Base-by-base conservation (phyloP, 345 rosid genomes). In the Rhodomyrtus tomentosa region DNA sequence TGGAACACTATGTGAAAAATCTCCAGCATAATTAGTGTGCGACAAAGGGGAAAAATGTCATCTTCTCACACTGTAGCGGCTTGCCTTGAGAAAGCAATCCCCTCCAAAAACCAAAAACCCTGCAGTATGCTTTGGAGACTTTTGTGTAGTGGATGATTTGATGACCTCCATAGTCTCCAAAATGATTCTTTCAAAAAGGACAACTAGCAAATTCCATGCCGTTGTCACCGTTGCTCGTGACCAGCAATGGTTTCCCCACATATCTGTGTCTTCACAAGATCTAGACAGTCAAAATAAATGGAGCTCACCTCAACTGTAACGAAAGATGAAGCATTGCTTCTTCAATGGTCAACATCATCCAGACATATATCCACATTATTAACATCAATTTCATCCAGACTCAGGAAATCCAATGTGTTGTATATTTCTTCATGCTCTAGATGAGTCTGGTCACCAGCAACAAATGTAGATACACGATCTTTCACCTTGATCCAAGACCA, bases 401-500 rank as follows among this genome's bases (percentile, higher is more conserved):
- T 88, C 51, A 95, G 81, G 85, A 94, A 84, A 59, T 90, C 93
- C 85, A 96, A 87, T 62, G 92, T 83, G 79, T 76, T 68, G 85
- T 90, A 89, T 85, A 95, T 92, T 53, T 91, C 89, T 85, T 91
- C 94, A 85, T 88, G 85, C 85, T 89, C 90, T 49, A 89, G 88
- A 91, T 95, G 96, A 49, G 87, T 82, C 21, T 81, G 85, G 88
- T 95, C 96, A 48, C 95, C 91, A 81, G 99, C 91, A n/a, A 91
- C 92, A 89, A 94, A 96, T 36, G 92, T 91, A 82, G 90, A 87
- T 83, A 91, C 82, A 56, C 7, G 84, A 84, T 93, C 93, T 86
- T 89, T 91, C 74, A 94, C 82, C 89, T 91, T 92, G 82, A 94
- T 91, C 94, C 93, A 95, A 83, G 99, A 93, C 93, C 95, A 93